phyloP scores from a whole-genome alignment of 2,329 filamentous ascomycete species.

The Zopfia rhizophila region DNA sequence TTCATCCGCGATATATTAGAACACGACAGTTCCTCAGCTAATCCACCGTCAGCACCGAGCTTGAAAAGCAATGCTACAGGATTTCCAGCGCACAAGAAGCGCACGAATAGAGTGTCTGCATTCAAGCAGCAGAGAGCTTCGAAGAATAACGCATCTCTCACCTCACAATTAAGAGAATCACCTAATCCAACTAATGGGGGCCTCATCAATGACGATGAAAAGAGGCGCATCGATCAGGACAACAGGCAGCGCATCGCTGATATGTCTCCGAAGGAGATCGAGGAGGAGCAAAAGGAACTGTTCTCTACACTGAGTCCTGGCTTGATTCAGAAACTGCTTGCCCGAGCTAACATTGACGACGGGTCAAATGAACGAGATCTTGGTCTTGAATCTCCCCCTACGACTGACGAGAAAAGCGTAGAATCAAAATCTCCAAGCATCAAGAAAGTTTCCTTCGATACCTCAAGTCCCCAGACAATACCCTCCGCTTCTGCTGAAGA shows the following conservation, averaged over 20 bases:
- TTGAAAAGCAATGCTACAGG: slow-evolving; percentile 69
- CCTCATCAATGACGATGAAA: slow-evolving; percentile 65
- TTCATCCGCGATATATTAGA: slow-evolving; percentile 84
- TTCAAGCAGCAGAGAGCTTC: slow-evolving; percentile 77
- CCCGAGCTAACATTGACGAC: slow-evolving; percentile 79
- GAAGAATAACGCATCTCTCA: slow-evolving; percentile 31
- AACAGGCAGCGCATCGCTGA: slow-evolving; percentile 77
- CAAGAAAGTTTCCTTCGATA: slow-evolving; percentile 50
- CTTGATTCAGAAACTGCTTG: slow-evolving; percentile 79
- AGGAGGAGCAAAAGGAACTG: slow-evolving; percentile 82
- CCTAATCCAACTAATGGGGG: slow-evolving; percentile 29
- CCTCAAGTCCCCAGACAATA: slow-evolving; percentile 21
- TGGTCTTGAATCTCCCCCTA: slow-evolving; percentile 13
- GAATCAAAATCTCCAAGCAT: slow-evolving; percentile 22
- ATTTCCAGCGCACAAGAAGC: slow-evolving; percentile 89
- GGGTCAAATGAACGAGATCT: slow-evolving; percentile 57
- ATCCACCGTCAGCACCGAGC: slow-evolving; percentile 71
- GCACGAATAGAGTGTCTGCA: slow-evolving; percentile 72
- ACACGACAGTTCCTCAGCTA: slow-evolving; percentile 69
- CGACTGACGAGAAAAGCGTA: slow-evolving; percentile 6
- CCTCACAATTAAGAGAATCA: slow-evolving; percentile 12
- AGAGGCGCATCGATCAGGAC: slow-evolving; percentile 80
- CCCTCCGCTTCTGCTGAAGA: slow-evolving; percentile 7
- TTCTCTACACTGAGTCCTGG: slow-evolving; percentile 78
- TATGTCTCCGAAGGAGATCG: slow-evolving; percentile 87